Base-by-base conservation (phyloP, 495 filamentous ascomycete genomes). In the Aspergillus indologenus region DNA sequence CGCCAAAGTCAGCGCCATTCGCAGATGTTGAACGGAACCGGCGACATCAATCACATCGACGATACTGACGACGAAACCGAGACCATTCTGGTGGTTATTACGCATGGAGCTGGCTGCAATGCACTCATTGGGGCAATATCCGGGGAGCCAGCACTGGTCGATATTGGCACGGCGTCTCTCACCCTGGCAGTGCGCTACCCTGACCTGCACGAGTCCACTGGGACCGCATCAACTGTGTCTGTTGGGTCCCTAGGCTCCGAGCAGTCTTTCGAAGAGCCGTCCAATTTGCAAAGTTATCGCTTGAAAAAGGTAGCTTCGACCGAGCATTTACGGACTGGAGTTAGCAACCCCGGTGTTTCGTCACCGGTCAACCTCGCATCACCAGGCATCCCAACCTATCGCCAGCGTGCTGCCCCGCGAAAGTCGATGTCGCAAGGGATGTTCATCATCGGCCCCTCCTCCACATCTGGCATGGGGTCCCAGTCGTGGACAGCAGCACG, bases 101-200 rank as follows among this genome's bases (percentile, higher is more conserved):
- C 95, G 0, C 94, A 99, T 65, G 93, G 93, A n/a, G 95, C 95
- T 12, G 95, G 92, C 50, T 96, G 94, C 73, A 99, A 99, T 73
- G 95, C 94, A 0, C 72, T 99, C 49, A 92, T 98, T 51, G 92
- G 93, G 6, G 90, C 90, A 5, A 78, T 99, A 55, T 95, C 90
- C 0, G 87, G 92, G 54, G 88, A 93, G 61, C 91, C 94, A 0
- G 89, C 93, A 2, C 80, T 99, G 8, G 80, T 94, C 50, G 92
- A 98, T 68, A 89, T 98, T 17, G 87, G 84, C 31, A 91, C 93
- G 74, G 89, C 92, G 9, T 96, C 91, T 0, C 79, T 98, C 24
- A 96, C 94, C 0, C 87, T 97, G 86, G 92, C 93, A 12, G 83
- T 89, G 26, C 83, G 89, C 42, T 88, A 87, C 44, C 81, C 85